These are phyloP conservation scores for Solanum infundibuliforme DNA, from an alignment of 257 asterid genomes.

Conservation along the genomic window DNA sequence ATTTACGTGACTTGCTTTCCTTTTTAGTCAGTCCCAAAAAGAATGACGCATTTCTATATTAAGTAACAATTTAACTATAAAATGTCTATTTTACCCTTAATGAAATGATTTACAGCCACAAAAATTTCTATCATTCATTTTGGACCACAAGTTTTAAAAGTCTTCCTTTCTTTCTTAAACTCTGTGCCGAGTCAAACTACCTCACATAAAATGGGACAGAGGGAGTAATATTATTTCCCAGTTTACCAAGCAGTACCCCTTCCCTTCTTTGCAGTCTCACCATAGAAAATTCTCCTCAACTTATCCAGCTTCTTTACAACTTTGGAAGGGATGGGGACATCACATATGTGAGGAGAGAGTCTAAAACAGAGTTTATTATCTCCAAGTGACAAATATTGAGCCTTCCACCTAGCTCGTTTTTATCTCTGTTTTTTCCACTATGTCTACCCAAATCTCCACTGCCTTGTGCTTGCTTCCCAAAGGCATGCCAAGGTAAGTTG, in stretches of 20 bases:
- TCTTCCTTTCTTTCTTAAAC: too few relatives aligned
- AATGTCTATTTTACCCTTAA: too few relatives aligned
- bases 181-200: too few relatives aligned
- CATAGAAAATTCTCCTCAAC: background rate
- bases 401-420: background rate
- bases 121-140: too few relatives aligned
- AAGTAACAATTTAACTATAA: too few relatives aligned
- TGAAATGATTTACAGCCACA: too few relatives aligned
- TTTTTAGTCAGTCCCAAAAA: too few relatives aligned
- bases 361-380: background rate
- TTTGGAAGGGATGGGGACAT: background rate
- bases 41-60: too few relatives aligned
- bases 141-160: too few relatives aligned
- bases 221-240: background rate
- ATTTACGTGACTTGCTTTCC: too few relatives aligned
- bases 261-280: background rate
- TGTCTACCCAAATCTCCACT: background rate
- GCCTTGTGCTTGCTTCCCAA: background rate
- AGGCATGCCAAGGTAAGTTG: background rate
- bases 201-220: too few relatives aligned
- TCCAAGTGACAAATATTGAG: background rate
- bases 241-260: background rate
- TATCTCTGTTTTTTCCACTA: background rate
- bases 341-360: background rate
- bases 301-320: background rate